Base-by-base conservation (phyloP, 495 filamentous ascomycete species). In the Thermothielavioides terrestris region DNA sequence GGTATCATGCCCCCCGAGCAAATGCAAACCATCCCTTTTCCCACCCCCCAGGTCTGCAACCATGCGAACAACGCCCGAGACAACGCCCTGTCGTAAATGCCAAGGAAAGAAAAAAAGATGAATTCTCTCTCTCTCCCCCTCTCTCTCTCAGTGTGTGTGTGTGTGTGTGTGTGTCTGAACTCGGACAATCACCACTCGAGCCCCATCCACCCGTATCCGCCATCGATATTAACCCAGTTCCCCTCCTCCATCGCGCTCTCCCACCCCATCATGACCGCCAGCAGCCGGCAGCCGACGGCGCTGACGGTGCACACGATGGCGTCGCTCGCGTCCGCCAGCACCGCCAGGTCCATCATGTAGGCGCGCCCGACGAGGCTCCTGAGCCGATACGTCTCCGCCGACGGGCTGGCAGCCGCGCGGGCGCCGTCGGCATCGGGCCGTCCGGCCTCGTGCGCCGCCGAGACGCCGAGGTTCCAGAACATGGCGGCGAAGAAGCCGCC, bases 231-330 rank as follows among this genome's bases (percentile, higher is more conserved):
- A 39, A 70, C 64, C 85, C 86, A 90, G 26, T 69, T 64, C 17
- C 66, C 71, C 20, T 73, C 46, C 11, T 62, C 65, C 43, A 87
- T 67, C 20, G 76, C 81, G 5, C 65, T 73, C 17, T 87, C 81
- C 86, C 86, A 89, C 1, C 84, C 85, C 82, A 88, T 80, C 74
- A 88, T 82, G 41, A 90, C 83, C 18, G 78, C 86, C 40, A 90
- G 53, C 40, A 89, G 36, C 21, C 82, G 67, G 56, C 86, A 90
- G 3, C 78, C 80, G 53, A 75, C 72, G 42, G 78, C 73, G 41
- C 79, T 82, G 26, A 84, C 81, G 9, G 77, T 80, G 55, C 84
- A 88, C 2, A 88, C 73, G 12, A 87, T 70, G 11, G 61, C 71
- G 58, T 85, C 81, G 40, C 79, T 81, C 30, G 67, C 69, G 26